These are phyloP conservation scores for Neofusicoccum sp. DNA, from an alignment of 2,329 filamentous ascomycete species.

Conservation along the genomic window DNA sequence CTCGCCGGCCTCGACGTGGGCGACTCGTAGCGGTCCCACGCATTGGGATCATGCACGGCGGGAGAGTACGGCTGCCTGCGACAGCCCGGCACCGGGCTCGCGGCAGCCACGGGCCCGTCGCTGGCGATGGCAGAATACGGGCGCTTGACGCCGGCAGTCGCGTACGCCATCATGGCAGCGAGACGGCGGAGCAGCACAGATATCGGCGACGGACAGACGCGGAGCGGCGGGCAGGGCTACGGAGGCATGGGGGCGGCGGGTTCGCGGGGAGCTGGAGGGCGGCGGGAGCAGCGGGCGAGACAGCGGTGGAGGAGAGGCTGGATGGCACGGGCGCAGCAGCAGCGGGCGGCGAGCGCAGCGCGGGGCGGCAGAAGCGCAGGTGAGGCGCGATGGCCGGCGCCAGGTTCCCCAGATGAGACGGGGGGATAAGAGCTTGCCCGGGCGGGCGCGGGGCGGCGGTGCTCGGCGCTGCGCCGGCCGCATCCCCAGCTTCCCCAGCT, in stretches of 20 bases:
- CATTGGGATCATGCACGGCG: not conserved
- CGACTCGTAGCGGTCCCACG: not conserved
- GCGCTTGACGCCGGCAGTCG: conserved; percentile 28
- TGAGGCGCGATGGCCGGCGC: not conserved
- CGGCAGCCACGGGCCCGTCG: not conserved
- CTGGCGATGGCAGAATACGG: conserved; percentile 8
- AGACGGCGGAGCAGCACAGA: not conserved
- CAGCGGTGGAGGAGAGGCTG: not conserved
- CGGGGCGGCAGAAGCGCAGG: not conserved
- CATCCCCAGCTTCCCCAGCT: no score
- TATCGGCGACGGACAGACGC: not conserved
- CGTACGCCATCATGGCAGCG: conserved; percentile 27
- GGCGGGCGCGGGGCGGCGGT: not conserved
- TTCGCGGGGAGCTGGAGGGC: not conserved
- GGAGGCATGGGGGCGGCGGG: not conserved
- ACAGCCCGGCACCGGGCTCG: not conserved
- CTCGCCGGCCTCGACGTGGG: conserved; percentile 2
- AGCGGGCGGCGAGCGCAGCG: not conserved
- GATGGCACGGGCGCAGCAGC: not conserved
- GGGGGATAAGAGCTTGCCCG: conserved; percentile 11
- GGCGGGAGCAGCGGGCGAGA: not conserved
- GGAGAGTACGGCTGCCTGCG: not conserved
- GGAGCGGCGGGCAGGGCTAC: not conserved
- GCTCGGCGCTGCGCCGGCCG: not conserved
- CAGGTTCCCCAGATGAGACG: conserved; percentile 1